Evolutionary conservation across 306 rosid genomes (phyloP), one percentile per base, ranked within the genome.

Genomic region (Pterocarpus santalinus): DNA sequence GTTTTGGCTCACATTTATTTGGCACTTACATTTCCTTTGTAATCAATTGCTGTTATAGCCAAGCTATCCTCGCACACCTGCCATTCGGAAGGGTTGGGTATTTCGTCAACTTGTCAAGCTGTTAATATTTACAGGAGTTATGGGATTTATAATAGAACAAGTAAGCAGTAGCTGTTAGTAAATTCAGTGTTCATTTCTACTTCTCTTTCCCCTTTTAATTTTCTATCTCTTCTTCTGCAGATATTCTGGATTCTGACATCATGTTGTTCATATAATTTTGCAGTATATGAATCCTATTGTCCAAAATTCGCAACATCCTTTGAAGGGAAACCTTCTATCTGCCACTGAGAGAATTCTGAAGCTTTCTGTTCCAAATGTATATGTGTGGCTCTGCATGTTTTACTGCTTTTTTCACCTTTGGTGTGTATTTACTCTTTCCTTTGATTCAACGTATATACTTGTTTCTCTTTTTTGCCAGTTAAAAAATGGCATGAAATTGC

Each of bases 351-450:
- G 99, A 90, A 63, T 93, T 78, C 86, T 95, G 87, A 95, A 95
- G 90, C 99, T 95, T 69, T 95, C 99, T 49, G 96, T 95, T 82
- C 99, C 99, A 60, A 91, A 91, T 75, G 87, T 95, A 88, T 95
- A 95, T 16, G 98, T 95, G 82, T 95, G 99, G 99, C 97, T 95
- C 71, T 95, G 99, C 96, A 91, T 90, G 97, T 95, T 95, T 90
- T 95, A 95, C 87, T 93, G 99, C 87, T 84, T 95, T 84, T 95
- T 95, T 77, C 99, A 95, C 87, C 93, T 95, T 51, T 95, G 99
- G 99, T 95, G 15, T 41, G 92, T 85, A 46, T 62, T 47, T 43
- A 69, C 60, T 63, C 83, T 60, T 67, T 44, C 33, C 16, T 44
- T 43, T 49, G 36, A 30, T 73, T 80, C 65, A 33, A 17, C 15